phyloP scores from a whole-genome alignment of 2,329 filamentous ascomycete genomes.

The Pseudocercospora fijiensis region DNA sequence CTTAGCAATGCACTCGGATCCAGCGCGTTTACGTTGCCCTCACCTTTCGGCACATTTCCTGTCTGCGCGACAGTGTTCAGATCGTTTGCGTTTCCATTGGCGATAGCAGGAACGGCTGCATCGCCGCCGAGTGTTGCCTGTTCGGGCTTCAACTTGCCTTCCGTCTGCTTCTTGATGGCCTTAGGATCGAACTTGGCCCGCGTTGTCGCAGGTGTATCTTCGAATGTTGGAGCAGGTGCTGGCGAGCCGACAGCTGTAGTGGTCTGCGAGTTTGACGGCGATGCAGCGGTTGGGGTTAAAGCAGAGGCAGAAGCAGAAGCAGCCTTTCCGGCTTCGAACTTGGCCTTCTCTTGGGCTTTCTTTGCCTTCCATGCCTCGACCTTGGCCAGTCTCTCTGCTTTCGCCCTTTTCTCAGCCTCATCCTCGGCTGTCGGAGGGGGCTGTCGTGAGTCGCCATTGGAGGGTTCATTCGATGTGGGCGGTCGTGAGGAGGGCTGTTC shows the following conservation, averaged over 20 bases:
- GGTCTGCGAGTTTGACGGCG: conserved; percentile 12
- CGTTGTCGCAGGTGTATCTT: conserved; percentile 43
- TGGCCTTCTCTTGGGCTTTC: not conserved
- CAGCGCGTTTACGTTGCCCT: conserved; percentile 16
- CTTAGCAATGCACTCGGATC: not conserved
- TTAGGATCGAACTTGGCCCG: conserved; percentile 85
- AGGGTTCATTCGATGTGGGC: conserved; percentile 11
- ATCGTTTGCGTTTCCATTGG: conserved; percentile 37
- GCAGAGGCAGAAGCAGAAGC: conserved; percentile 11
- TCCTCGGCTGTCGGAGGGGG: conserved; percentile 11
- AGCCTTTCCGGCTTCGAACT: conserved; percentile 1
- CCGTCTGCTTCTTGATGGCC: conserved; percentile 76
- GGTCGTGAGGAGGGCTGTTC: conserved; percentile 25
- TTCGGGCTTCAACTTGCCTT: conserved; percentile 50
- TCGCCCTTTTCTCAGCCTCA: conserved; percentile 78
- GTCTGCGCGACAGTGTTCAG: conserved; percentile 41
- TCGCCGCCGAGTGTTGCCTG: conserved; percentile 58
- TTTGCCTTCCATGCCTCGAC: conserved; percentile 59
- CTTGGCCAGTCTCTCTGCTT: conserved; percentile 67
- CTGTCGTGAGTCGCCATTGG: conserved; percentile 14
- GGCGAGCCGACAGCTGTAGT: conserved; percentile 10
- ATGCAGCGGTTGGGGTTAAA: conserved; percentile 15
- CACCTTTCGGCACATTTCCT: conserved; percentile 43
- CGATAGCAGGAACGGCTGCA: conserved; percentile 47
- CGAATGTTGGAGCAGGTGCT: conserved; percentile 3